Base-by-base conservation (phyloP, 805 yeast species). In the Grigorovia yakushimaensis region DNA sequence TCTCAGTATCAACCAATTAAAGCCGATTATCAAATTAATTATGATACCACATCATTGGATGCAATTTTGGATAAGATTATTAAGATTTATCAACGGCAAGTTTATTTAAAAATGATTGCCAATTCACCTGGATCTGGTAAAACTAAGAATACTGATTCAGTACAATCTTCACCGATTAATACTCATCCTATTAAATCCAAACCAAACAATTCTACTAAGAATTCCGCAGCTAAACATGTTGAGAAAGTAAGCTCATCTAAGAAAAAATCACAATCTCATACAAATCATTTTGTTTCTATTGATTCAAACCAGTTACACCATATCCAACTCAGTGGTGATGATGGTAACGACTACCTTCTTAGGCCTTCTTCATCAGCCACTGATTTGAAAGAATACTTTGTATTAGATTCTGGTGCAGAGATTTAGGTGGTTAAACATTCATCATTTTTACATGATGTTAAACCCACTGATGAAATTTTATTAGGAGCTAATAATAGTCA, bases 361-460 rank as follows among this genome's bases (percentile, higher is more conserved):
- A 30, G 36, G 36, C 36, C 10, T 30, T 15, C 36, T 30, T 30
- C 36, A 30, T 13, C 36, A 30, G 18, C 13, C 3, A 11, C 22
- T 1, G 33, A 20, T 3, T 41, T 20, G 10, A 17, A 11, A 4
- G 41, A 20, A 4, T n/a, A 35, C 17, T 35, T 35, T 18, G n/a
- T 42, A 6, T 33, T 42, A 22, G 46, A 38, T n/a, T 37, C 46
- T 20, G 42, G 41, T 3, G 42, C 42, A 13, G 40, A n/a, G 6
- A 23, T 44, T 15, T 15, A 39, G 13, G 21, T 44, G 2, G 42
- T 39, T 2, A 39, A 44, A 39, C 23, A 38, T 20, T 3, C 30
- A 17, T 19, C 15, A 7, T 10, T 39, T 8, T 21, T 39, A 11
- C 47, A 44, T 39, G 39, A 39, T 20, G 23, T 39, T n/a, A 3